Base-by-base conservation (phyloP, 495 filamentous ascomycete species). In the Copromyces sp. region DNA sequence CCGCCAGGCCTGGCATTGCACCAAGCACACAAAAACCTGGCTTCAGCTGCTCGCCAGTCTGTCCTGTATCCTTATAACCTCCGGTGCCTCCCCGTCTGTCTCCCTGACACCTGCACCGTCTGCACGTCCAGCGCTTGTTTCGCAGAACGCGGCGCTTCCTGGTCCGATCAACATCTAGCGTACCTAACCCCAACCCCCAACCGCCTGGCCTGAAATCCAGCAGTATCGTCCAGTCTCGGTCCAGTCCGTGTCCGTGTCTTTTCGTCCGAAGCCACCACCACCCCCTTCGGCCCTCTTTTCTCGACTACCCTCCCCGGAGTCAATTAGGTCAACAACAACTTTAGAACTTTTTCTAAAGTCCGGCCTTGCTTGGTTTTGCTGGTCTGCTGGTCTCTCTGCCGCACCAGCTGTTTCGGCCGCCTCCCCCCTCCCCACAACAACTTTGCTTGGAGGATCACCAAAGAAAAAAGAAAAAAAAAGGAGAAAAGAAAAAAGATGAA, bases 401-500 rank as follows among this genome's bases (percentile, higher is more conserved):
- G 74, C 73, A 71, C 73, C 74, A 70, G 74, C 77, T 70, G 47
- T 69, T 71, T 72, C 73, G 74, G 78, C 74, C 47, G 20, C 72
- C 73, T 68, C 24, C 24, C 24, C 35, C 20, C 20, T 12, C 20
- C 71, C 39, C 11, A 35, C 16, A 45, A 32, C 53, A 35, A 38
- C 71, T 68, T 20, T 72, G 11, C 47, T 65, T 35, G n/a, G n/a
- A 17, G 68, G 20, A 61, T 35, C 29, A 16, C 53, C 12, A 61
- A 61, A 32, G 6, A 8, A 40, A 17, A 35, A 0, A 40, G 9
- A 35, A 35, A 59, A 32, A 32, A 42, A 61, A 61, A 35, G 29
- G 29, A 20, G 29, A 61, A 20, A 68, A 70, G 38, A 29, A 38
- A 71, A 47, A 77, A 74, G 37, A 81, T 81, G 80, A 80, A 79